phyloP scores from a whole-genome alignment of 176 grass and related monocot genomes.

The Eleusine indica region DNA sequence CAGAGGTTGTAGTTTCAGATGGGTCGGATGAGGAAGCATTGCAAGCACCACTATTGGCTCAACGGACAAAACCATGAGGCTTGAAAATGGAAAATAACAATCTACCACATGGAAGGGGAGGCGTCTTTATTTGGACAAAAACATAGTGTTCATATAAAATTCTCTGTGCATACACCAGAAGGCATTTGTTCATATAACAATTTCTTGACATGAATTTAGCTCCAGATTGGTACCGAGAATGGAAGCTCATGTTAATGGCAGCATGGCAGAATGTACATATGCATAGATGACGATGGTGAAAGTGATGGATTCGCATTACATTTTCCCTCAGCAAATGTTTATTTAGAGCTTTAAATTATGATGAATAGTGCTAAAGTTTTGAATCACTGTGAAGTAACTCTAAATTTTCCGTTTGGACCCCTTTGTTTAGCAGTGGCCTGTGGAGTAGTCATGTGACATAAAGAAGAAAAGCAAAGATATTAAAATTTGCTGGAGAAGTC shows the following conservation, averaged over 20 bases:
- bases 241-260: neutral
- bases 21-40: conserved; percentile 29
- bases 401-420: too few species aligned
- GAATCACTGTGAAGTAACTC: too few species aligned
- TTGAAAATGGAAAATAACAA: neutral
- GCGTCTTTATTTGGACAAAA: neutral
- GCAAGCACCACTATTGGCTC: conserved; percentile 36
- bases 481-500: too few species aligned
- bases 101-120: neutral
- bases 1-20: neutral
- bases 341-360: too few species aligned
- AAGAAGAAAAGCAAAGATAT: too few species aligned
- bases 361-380: too few species aligned
- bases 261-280: too few species aligned
- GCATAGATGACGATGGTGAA: too few species aligned
- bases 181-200: neutral
- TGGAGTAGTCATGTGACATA: too few species aligned
- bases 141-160: neutral
- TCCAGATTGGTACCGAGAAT: neutral
- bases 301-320: too few species aligned
- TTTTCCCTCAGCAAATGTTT: too few species aligned
- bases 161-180: neutral
- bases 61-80: neutral
- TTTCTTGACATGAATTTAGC: conserved; percentile 4
- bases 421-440: too few species aligned